Percentiles rank a stretch among this genome's conserved stretches.
phyloP scores from a whole-genome alignment of 768 basidiomycete genomes.

The Leccinum variicolor region DNA sequence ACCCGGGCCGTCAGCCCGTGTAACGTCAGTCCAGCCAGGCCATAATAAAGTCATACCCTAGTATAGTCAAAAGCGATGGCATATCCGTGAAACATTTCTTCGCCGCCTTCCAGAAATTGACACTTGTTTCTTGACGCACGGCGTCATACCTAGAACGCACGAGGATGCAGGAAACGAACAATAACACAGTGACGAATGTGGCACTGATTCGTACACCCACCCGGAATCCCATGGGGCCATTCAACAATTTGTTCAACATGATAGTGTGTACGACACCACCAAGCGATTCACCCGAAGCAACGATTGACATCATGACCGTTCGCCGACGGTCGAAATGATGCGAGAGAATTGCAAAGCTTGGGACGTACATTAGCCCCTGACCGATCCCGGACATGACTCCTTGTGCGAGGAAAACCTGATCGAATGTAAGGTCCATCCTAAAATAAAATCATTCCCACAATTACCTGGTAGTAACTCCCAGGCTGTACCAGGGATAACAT shows the following conservation, averaged over 20 bases:
- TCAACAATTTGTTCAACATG: slow-evolving; percentile 49
- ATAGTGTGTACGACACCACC: slow-evolving; percentile 59
- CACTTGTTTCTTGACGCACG: not conserved
- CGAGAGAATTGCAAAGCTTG: slow-evolving; percentile 39
- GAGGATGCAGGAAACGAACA: slow-evolving; percentile 37
- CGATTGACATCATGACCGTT: slow-evolving; percentile 43
- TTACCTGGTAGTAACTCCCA: slow-evolving; percentile 35
- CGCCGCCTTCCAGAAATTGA: slow-evolving; percentile 15
- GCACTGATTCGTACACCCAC: slow-evolving; percentile 39
- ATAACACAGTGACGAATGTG: slow-evolving; percentile 33
- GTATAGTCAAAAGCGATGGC: slow-evolving; percentile 24
- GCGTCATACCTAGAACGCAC: slow-evolving; percentile 33
- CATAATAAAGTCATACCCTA: slow-evolving; percentile 13
- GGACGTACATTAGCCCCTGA: slow-evolving; percentile 44
- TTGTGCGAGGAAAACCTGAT: slow-evolving; percentile 42
- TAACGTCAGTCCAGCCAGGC: not conserved
- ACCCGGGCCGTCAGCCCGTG: not conserved
- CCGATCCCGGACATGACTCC: slow-evolving; percentile 42
- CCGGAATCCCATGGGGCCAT: slow-evolving; percentile 44
- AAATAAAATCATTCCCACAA: not conserved
- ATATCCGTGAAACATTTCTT: slow-evolving; percentile 23
- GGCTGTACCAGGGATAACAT: slow-evolving; percentile 36
- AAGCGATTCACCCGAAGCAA: slow-evolving; percentile 45
- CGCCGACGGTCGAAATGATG: slow-evolving; percentile 44
- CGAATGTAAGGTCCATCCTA: not conserved